Base-by-base conservation (phyloP, 2,329 filamentous ascomycete genomes). In the Pseudogymnoascus sp. region DNA sequence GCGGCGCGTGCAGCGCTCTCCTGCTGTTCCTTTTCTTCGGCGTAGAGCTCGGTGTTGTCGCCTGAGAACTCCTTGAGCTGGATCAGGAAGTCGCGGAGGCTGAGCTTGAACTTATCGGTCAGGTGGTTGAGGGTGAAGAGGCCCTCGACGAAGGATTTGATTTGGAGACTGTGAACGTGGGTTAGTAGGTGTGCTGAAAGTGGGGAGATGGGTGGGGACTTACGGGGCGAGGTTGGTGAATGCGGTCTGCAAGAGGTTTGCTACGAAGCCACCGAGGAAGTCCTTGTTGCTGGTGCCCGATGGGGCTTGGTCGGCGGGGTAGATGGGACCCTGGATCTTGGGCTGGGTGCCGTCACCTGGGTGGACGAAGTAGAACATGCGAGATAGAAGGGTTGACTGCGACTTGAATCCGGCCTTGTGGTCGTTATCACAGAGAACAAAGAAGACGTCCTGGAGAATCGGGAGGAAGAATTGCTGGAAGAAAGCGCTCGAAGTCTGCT, bases 371-470 rank as follows among this genome's bases (percentile, higher is more conserved):
- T 92, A 95, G 79, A 99, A 96, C 84, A 99, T 92, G 72, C 92
- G 90, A 70, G 94, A 92, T 65, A 99, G 79, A 59, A 99, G 81
- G 84, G 94, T 89, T 3, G 92, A 92, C 78, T 99, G 94, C 7
- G 92, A 94, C 82, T 99, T 99, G 82, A 99, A 99, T 0, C 94
- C 94, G 65, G 94, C 94, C 80, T 99, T 99, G 82, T 99, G 94
- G 71, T 99, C 94, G 65, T 89, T 93, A 73, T 99, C 94, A 0
- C 94, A 97, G 61, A 99, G 84, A 44, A 99, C 94, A 72, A 97
- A 99, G 82, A 99, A 96, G 12, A 99, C 92, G 71, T 99, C 94
- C 76, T 99, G 94, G 60, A 99, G 80, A 68, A 99, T 97, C 1
- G 90, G 87, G 62, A 96, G 87, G 76, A 94, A 99, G 79, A 97